These are phyloP conservation scores for Priceomyces carsonii DNA, from an alignment of 805 yeast species.

Conservation along the genomic window DNA sequence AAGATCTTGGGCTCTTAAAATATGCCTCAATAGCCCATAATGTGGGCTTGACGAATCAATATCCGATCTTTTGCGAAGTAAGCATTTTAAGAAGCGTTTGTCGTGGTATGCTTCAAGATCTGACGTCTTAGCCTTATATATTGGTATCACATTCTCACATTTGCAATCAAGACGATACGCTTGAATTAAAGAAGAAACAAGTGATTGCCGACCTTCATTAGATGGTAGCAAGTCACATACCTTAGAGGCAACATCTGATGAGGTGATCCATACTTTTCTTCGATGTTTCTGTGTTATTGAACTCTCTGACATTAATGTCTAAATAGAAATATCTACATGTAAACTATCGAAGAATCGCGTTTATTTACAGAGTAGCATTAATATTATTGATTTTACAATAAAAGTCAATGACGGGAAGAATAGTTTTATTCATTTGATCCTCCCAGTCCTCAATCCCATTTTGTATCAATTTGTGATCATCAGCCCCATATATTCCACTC, in stretches of 20 bases:
- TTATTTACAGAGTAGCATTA: slow-evolving; percentile 2
- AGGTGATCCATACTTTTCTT: slow-evolving; percentile 22
- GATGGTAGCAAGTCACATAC: slow-evolving; percentile 51
- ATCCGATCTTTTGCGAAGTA: slow-evolving; percentile 30
- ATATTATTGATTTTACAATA: slow-evolving; percentile 10
- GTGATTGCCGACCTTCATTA: slow-evolving; percentile 50
- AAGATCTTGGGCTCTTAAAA: too few relatives aligned
- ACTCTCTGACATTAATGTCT: too few relatives aligned
- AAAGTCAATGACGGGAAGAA: slow-evolving; percentile 7
- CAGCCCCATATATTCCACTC: neutral
- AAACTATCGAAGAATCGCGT: slow-evolving; percentile 7
- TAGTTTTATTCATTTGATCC: slow-evolving; percentile 3
- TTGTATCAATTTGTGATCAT: slow-evolving; percentile 2
- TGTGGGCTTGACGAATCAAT: slow-evolving; percentile 12
- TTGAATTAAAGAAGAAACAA: slow-evolving; percentile 41
- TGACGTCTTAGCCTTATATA: slow-evolving; percentile 23
- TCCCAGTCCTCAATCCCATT: slow-evolving; percentile 12
- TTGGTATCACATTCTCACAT: slow-evolving; percentile 24
- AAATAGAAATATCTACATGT: too few relatives aligned
- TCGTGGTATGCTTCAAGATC: slow-evolving; percentile 56
- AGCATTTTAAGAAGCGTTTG: slow-evolving; percentile 34
- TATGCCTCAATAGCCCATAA: slow-evolving; percentile 4
- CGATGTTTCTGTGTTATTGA: too few relatives aligned
- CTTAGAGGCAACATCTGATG: slow-evolving; percentile 15
- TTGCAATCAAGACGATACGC: slow-evolving; percentile 38